A percentile compares a stretch with the other conserved stretches of the same genome.
Evolutionary conservation across 441 rosid species (phyloP).

Genomic region (Euphorbia celastroides): DNA sequence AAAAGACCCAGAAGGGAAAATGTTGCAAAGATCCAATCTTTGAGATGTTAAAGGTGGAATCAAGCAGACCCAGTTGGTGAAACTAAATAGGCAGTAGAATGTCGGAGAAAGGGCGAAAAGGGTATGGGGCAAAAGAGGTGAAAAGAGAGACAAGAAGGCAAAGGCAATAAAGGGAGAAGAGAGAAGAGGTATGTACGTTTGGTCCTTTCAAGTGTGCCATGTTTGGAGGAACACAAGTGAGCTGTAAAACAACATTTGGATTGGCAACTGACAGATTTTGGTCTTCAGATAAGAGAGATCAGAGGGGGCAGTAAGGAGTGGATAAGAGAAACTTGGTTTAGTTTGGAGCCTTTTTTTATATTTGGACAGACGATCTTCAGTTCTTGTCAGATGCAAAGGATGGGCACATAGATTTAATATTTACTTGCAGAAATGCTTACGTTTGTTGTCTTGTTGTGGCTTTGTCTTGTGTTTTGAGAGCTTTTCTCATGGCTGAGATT

Average conservation of each 20-base stretch:
- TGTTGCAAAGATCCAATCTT: constrained; percentile 19
- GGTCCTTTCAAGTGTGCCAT: constrained; percentile 32
- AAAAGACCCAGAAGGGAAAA: constrained; percentile 14
- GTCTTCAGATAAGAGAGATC: constrained; percentile 35
- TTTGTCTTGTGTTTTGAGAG: constrained; percentile 4
- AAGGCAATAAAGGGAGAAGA: constrained; percentile 45
- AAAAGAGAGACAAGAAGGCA: constrained; percentile 49
- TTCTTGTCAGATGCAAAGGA: constrained; percentile 36
- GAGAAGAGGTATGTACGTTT: constrained; percentile 32
- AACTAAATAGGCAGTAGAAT: constrained; percentile 32
- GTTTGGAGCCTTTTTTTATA: neutral
- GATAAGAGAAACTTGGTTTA: constrained; percentile 31
- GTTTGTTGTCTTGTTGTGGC: constrained; percentile 23
- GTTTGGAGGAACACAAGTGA: constrained; percentile 33
- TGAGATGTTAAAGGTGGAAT: constrained; percentile 6
- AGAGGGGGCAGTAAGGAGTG: constrained; percentile 26
- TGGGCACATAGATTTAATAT: constrained; percentile 23
- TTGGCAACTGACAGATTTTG: constrained; percentile 31
- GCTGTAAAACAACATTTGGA: constrained; percentile 43
- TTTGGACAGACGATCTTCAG: constrained; percentile 39
- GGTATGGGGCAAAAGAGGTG: constrained; percentile 59
- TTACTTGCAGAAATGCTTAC: constrained; percentile 33
- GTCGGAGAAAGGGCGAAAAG: constrained; percentile 32
- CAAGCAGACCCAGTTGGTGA: constrained; percentile 19
- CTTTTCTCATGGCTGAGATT: constrained; percentile 18